Conservation (phyloP, 2,329 filamentous ascomycete genomes). For the Fusarium robinianum region DNA sequence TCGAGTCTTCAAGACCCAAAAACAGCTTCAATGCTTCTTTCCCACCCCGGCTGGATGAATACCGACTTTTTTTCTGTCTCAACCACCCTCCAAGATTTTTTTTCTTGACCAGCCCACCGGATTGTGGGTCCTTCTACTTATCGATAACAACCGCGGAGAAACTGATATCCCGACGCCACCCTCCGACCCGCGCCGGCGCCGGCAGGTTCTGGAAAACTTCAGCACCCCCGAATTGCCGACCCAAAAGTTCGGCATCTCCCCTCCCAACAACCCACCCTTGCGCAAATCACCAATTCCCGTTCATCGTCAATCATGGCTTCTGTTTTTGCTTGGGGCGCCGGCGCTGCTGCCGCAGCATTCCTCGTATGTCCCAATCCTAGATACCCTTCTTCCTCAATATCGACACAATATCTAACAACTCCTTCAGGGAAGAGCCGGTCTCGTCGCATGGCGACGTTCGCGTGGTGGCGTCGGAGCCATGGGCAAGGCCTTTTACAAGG, state of each 20-base stretch:
- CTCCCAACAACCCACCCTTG: constrained; percentile 15
- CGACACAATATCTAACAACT: constrained; percentile 12
- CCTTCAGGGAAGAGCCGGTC: constrained; percentile 81
- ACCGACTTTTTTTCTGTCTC: constrained; percentile 26
- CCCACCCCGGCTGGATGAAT: constrained; percentile 33
- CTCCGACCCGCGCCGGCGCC: constrained; percentile 32
- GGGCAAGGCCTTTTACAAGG: constrained; percentile 95
- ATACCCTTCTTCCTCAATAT: neutral
- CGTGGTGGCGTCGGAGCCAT: constrained; percentile 76
- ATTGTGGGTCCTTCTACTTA: constrained; percentile 18
- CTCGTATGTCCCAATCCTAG: constrained; percentile 45
- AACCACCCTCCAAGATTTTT: constrained; percentile 38
- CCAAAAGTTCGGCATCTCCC: constrained; percentile 18
- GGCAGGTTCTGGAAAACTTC: constrained; percentile 36
- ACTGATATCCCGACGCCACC: constrained; percentile 18
- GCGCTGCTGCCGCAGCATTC: constrained; percentile 57
- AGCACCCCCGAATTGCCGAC: constrained; percentile 24
- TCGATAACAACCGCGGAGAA: constrained; percentile 36
- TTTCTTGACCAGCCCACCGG: constrained; percentile 22
- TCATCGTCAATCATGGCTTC: constrained; percentile 45
- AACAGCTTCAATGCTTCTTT: constrained; percentile 34
- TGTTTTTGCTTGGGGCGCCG: constrained; percentile 52
- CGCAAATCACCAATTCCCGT: neutral
- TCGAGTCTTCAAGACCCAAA: constrained; percentile 35
- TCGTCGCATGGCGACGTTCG: constrained; percentile 85